Evolutionary conservation across 2,329 filamentous ascomycete species (phyloP), one percentile per base, ranked within the genome.

Genomic region (Diaporthe eres): DNA sequence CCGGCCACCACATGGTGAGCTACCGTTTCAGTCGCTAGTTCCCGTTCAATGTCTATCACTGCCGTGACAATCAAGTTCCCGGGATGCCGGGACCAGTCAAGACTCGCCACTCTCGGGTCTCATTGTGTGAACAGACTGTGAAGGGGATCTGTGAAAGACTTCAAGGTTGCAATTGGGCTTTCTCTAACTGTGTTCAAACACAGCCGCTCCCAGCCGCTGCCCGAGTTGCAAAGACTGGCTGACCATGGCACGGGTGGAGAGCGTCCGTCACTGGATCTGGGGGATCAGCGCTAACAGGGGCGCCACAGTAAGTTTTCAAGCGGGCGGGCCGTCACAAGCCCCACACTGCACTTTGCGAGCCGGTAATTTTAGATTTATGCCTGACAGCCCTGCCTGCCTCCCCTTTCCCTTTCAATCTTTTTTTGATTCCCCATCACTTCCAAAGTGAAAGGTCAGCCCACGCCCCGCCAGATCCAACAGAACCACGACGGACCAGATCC

Each of bases 381-480:
- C 58, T 65, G 17, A 65, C 53, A 47, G 39, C 39, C 53, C 68
- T 60, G 68, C 53, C 68, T 67, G 74, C 53, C 68, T 44, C 70
- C 58, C 65, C n/a, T 71, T 72, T 73, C 58, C 37, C 49, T 47
- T 67, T 61, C 22, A 22, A 61, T 39, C 51, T 74, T 42, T 72
- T 61, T 39, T 34, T 31, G 53, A 47, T 28, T 57, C 71, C 63
- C 39, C 61, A 63, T 75, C 49, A 60, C 68, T 73, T 74, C 58
- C 31, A 55, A 61, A 68, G 74, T 76, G 76, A 77, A 67, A 70
- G 49, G 65, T 70, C 65, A 70, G 65, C 65, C 65, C 65, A 70
- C 65, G 47, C 76, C 71, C 75, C 65, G 71, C 77, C 71, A 73
- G 75, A 77, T 77, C 28, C 72, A 76, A 74, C 72, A 72, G 68